Conservation (phyloP, 306 rosid genomes). For the Biancaea sappan region DNA sequence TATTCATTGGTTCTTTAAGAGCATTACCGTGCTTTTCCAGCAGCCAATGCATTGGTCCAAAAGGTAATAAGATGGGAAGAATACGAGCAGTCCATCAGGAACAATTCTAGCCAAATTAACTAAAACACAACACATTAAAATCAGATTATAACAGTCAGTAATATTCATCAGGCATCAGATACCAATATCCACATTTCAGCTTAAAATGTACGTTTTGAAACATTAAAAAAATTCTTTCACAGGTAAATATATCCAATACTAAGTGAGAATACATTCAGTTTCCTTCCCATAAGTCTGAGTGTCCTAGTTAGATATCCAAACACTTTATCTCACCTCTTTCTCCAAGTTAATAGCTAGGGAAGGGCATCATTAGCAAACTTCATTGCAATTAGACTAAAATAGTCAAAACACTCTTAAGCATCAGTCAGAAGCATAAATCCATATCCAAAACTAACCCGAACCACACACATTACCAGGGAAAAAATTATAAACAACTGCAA, state of each 20-base stretch:
- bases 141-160: conserved; percentile 13
- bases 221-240: not conserved
- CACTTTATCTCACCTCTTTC: not conserved
- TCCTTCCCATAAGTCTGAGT: not conserved
- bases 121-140: conserved; percentile 52
- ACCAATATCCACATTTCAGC: not conserved
- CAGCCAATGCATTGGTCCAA: conserved; percentile 81
- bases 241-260: not conserved
- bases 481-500: conserved; percentile 20
- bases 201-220: no score
- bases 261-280: not conserved
- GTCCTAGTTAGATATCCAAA: not conserved
- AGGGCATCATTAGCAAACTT: conserved; percentile 23
- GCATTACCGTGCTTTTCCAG: conserved; percentile 80
- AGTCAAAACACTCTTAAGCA: not conserved
- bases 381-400: not conserved
- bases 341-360: conserved; percentile 6
- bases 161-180: not conserved
- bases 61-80: conserved; percentile 93
- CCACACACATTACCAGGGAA: not conserved
- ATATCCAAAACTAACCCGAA: conserved; percentile 24
- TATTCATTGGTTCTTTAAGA: conserved; percentile 24
- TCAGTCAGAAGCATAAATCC: not conserved
- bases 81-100: conserved; percentile 94
- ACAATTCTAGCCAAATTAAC: conserved; percentile 94